phyloP scores from a whole-genome alignment of 2,329 filamentous ascomycete genomes.

The Penicillium sp. region DNA sequence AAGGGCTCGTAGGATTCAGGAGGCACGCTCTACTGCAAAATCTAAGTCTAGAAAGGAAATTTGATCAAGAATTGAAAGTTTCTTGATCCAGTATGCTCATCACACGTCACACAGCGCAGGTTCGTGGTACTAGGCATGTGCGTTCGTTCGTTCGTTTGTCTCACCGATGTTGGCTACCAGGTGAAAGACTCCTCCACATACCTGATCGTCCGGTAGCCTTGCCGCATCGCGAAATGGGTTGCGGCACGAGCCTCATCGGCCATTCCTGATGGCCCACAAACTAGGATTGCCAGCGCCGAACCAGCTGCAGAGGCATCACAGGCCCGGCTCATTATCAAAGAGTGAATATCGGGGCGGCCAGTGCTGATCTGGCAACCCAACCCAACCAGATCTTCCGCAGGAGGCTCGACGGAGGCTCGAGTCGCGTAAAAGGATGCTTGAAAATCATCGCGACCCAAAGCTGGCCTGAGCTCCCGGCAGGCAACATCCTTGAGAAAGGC shows the following conservation, averaged over 20 bases:
- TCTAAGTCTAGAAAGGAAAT: neutral
- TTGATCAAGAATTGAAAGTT: neutral
- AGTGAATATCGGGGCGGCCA: slow-evolving; percentile 45
- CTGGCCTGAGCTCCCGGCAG: slow-evolving; percentile 28
- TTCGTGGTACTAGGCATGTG: neutral
- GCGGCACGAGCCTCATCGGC: slow-evolving; percentile 50
- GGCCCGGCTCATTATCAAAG: slow-evolving; percentile 38
- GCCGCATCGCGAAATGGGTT: slow-evolving; percentile 41
- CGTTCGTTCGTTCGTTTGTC: neutral
- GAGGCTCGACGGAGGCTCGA: neutral
- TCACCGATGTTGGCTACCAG: slow-evolving; percentile 27
- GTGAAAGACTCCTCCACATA: slow-evolving; percentile 55
- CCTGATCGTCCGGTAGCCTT: slow-evolving; percentile 39
- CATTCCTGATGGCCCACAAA: slow-evolving; percentile 52
- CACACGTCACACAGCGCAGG: slow-evolving; percentile 7
- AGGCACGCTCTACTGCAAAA: neutral
- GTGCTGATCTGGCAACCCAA: slow-evolving; percentile 29
- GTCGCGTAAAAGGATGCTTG: slow-evolving; percentile 37
- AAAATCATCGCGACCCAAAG: slow-evolving; percentile 36
- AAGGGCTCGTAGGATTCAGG: neutral
- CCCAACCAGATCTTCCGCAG: neutral
- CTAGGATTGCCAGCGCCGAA: slow-evolving; percentile 42
- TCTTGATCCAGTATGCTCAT: neutral
- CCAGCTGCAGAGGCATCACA: slow-evolving; percentile 31
- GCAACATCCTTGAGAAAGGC: slow-evolving; percentile 36